A percentile compares a stretch with the other conserved stretches of the same genome.
Conservation (phyloP, 257 asterid genomes). For the Haberlea rhodopensis region DNA sequence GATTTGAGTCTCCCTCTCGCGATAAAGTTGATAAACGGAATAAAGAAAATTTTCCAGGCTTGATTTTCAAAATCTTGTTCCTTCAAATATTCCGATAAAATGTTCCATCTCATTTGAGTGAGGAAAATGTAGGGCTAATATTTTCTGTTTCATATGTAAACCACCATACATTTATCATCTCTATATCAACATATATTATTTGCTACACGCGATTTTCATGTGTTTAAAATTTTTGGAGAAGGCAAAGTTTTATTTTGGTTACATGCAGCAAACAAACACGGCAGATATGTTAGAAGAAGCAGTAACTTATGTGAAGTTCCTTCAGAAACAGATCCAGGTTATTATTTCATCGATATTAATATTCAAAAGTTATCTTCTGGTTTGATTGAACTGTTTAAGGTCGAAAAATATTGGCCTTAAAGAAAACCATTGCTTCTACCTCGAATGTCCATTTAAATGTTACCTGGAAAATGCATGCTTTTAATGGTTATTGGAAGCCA, state of each 20-base stretch:
- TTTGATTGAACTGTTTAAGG: slow-evolving; percentile 3
- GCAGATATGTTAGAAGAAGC: slow-evolving; percentile 99
- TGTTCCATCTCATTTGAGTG: too few relatives aligned
- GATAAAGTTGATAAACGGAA: too few relatives aligned
- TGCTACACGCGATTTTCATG: neutral
- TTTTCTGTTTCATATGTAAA: neutral
- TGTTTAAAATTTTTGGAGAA: slow-evolving; percentile 8
- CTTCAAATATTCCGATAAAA: neutral
- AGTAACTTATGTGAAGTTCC: slow-evolving; percentile 75
- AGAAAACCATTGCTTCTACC: neutral
- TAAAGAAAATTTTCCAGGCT: neutral
- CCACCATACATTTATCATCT: neutral
- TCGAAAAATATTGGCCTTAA: neutral
- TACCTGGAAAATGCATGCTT: neutral
- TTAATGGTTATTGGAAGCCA: neutral
- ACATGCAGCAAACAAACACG: slow-evolving; percentile 86
- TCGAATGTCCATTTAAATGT: neutral
- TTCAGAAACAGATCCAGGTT: slow-evolving; percentile 89
- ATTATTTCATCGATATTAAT: slow-evolving; percentile 14
- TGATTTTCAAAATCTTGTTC: neutral
- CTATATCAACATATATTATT: neutral
- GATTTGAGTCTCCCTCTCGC: neutral
- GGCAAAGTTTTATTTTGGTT: slow-evolving; percentile 25
- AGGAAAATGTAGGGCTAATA: neutral
- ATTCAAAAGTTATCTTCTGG: neutral